Conservation (phyloP, 805 yeast species). For the Pichia gijzeniarum region DNA sequence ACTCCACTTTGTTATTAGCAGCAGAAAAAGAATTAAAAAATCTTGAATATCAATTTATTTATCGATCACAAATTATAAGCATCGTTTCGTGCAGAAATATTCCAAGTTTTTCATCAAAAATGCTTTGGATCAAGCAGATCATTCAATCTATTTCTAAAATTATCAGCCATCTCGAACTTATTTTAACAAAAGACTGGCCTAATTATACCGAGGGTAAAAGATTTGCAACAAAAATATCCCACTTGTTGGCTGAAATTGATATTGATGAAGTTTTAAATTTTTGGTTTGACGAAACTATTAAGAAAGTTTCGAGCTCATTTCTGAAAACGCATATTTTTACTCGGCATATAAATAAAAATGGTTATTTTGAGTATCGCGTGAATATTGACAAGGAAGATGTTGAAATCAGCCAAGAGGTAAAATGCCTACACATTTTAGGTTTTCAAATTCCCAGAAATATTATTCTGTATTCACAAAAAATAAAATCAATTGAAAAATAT, state of each 20-base stretch:
- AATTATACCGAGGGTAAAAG: conserved; percentile 60
- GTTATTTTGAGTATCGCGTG: conserved; percentile 22
- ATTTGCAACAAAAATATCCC: conserved; percentile 43
- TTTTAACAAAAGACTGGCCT: conserved; percentile 58
- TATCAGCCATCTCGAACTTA: conserved; percentile 39
- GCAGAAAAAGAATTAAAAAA: conserved; percentile 41
- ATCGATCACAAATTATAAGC: conserved; percentile 30
- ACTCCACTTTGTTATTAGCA: conserved; percentile 40
- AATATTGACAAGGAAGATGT: conserved; percentile 8
- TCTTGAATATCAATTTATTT: conserved; percentile 34
- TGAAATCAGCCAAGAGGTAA: conserved; percentile 45
- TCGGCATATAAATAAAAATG: neutral
- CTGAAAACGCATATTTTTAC: neutral
- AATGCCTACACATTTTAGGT: conserved; percentile 42
- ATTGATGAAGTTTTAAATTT: conserved; percentile 33
- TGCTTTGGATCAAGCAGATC: conserved; percentile 50
- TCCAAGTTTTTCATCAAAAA: conserved; percentile 39
- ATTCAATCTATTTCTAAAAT: conserved; percentile 37
- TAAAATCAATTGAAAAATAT: conserved; percentile 49
- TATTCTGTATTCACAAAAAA: conserved; percentile 39
- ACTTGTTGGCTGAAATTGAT: conserved; percentile 42
- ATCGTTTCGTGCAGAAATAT: conserved; percentile 38
- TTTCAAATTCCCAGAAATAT: conserved; percentile 53
- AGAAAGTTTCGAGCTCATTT: conserved; percentile 11
- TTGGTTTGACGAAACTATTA: conserved; percentile 38